Evolutionary conservation across 2,329 filamentous ascomycete species (phyloP).

Genomic region (Colletotrichum costaricense): DNA sequence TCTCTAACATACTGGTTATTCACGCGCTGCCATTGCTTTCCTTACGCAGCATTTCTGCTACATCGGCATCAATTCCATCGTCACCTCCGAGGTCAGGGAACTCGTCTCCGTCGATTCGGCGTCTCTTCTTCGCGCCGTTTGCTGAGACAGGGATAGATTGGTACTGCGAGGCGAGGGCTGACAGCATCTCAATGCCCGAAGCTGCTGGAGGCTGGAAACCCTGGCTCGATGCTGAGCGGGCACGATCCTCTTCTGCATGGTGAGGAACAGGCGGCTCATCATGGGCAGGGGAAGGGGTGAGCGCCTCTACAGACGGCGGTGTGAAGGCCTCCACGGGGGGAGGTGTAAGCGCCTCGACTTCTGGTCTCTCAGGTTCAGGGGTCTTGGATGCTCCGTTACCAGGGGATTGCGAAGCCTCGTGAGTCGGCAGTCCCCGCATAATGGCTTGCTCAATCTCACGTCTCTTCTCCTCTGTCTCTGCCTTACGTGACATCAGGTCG

Average conservation of each 20-base stretch:
- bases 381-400: constrained; percentile 58
- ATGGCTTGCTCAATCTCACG: constrained; percentile 91
- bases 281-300: constrained; percentile 38
- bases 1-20: neutral
- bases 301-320: constrained; percentile 39
- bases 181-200: constrained; percentile 53
- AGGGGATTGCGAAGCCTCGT: constrained; percentile 60
- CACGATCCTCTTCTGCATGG: constrained; percentile 35
- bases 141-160: constrained; percentile 61
- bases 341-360: constrained; percentile 90
- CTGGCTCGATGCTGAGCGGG: constrained; percentile 35
- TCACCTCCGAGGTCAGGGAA: constrained; percentile 66
- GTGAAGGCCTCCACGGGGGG: constrained; percentile 66
- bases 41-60: constrained; percentile 64
- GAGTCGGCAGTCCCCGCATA: constrained; percentile 80
- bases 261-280: constrained; percentile 39
- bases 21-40: constrained; percentile 45
- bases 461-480: constrained; percentile 83
- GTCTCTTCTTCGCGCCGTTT: constrained; percentile 68
- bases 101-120: constrained; percentile 62
- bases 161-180: constrained; percentile 55
- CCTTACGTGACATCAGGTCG: constrained; percentile 74
- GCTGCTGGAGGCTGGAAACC: constrained; percentile 39
- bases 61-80: constrained; percentile 67
- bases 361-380: constrained; percentile 72